A percentile compares a stretch with the other conserved stretches of the same genome.
Conservation (phyloP, 306 rosid genomes). For the Mimosa bimucronata region DNA sequence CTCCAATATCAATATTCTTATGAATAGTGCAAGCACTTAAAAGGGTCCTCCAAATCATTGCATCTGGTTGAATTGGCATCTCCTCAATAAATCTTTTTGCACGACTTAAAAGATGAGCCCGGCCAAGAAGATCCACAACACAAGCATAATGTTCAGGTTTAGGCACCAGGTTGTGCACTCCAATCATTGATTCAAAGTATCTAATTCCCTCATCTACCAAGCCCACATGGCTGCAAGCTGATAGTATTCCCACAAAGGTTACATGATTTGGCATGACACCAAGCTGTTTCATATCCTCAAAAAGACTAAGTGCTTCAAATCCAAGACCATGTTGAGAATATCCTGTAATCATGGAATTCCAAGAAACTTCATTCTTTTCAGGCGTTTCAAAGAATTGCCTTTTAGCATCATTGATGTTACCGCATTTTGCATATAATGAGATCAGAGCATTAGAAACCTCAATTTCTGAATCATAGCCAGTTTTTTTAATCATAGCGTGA, state of each 20-base stretch:
- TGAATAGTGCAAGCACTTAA: constrained; percentile 76
- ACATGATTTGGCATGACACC: constrained; percentile 70
- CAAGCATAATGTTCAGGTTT: constrained; percentile 87
- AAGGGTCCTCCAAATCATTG: constrained; percentile 88
- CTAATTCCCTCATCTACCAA: constrained; percentile 76
- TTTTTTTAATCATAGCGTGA: constrained; percentile 74
- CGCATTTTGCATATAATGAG: constrained; percentile 84
- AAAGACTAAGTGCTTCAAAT: constrained; percentile 65
- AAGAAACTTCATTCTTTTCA: constrained; percentile 74
- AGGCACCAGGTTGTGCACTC: constrained; percentile 69
- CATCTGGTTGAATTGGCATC: constrained; percentile 86
- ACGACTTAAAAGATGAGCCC: constrained; percentile 68
- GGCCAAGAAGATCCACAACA: constrained; percentile 82
- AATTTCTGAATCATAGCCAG: constrained; percentile 69
- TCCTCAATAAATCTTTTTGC: constrained; percentile 65
- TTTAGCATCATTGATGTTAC: constrained; percentile 69
- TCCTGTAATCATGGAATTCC: constrained; percentile 90
- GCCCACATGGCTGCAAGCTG: constrained; percentile 94
- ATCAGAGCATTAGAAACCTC: constrained; percentile 87
- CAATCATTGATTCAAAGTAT: constrained; percentile 74
- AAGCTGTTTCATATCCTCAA: constrained; percentile 70
- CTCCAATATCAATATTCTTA: constrained; percentile 78
- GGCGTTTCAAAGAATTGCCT: constrained; percentile 70
- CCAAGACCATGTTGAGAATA: constrained; percentile 88
- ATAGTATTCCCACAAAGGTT: constrained; percentile 79